These are phyloP conservation scores for Solanum hybrid DNA, from an alignment of 305 asterid species.

Conservation along the genomic window DNA sequence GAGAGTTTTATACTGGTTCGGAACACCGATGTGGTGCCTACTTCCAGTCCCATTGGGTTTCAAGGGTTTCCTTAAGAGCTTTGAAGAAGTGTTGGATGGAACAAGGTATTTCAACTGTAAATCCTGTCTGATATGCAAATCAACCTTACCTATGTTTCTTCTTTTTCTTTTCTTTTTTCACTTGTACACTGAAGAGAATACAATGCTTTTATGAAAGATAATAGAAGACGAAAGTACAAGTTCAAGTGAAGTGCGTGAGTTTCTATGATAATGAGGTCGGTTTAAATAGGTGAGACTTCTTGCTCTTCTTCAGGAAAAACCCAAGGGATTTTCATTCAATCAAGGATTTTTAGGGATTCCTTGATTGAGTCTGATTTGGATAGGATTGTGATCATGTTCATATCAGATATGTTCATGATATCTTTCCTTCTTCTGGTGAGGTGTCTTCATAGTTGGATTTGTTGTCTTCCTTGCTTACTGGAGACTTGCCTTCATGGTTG, in stretches of 20 bases:
- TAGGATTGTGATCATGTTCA: not conserved
- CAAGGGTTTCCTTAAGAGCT: too few relatives aligned
- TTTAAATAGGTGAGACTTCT: not conserved
- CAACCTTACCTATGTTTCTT: too few relatives aligned
- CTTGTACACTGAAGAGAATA: not conserved
- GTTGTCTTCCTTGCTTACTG: not conserved
- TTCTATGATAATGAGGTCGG: not conserved
- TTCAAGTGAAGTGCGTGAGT: not conserved
- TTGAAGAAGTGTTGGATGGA: too few relatives aligned
- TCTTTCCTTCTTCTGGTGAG: not conserved
- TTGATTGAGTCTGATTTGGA: not conserved
- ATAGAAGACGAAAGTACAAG: not conserved
- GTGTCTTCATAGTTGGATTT: not conserved
- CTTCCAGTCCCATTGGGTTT: too few relatives aligned
- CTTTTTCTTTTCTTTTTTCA: not conserved
- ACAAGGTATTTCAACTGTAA: too few relatives aligned
- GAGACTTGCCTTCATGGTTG: not conserved
- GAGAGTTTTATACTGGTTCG: too few relatives aligned
- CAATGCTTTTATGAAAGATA: not conserved
- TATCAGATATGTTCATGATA: not conserved
- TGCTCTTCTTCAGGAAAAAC: not conserved
- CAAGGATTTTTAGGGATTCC: not conserved
- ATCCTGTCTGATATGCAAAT: too few relatives aligned
- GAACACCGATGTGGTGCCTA: too few relatives aligned
- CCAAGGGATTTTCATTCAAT: not conserved